Evolutionary conservation across 352 stramenopile genomes (phyloP).

Genomic region (Peronospora farinosa): DNA sequence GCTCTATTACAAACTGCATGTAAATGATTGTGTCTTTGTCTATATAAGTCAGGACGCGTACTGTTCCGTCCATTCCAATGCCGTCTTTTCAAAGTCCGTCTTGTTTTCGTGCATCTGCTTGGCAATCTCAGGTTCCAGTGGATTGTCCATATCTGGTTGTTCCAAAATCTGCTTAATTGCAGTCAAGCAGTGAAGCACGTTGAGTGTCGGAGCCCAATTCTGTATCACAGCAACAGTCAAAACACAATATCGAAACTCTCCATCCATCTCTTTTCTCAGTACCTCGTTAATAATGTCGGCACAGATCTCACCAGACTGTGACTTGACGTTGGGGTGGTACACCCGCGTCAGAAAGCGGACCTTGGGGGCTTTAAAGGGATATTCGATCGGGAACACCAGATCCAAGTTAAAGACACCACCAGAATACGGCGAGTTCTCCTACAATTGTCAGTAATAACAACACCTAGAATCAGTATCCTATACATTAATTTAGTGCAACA

Average conservation of each 20-base stretch:
- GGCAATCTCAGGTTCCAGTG: constrained; percentile 93
- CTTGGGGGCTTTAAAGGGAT: constrained; percentile 93
- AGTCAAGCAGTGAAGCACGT: constrained; percentile 87
- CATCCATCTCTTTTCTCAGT: neutral
- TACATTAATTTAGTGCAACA: neutral
- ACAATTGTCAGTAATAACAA: constrained; percentile 4
- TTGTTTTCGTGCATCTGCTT: constrained; percentile 90
- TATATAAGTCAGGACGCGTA: constrained; percentile 68
- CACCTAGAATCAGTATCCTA: constrained; percentile 1
- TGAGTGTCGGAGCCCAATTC: constrained; percentile 95
- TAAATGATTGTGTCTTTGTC: neutral
- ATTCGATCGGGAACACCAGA: constrained; percentile 93
- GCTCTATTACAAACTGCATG: neutral
- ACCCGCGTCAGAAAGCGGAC: constrained; percentile 92
- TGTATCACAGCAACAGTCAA: constrained; percentile 19
- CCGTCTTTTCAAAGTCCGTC: constrained; percentile 89
- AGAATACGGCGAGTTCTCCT: constrained; percentile 84
- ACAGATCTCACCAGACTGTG: constrained; percentile 94
- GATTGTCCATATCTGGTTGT: constrained; percentile 93
- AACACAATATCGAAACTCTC: neutral
- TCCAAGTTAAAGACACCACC: constrained; percentile 92
- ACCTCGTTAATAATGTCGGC: constrained; percentile 91
- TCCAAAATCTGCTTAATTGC: constrained; percentile 93
- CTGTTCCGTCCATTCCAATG: constrained; percentile 89
- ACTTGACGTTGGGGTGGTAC: constrained; percentile 97